Evolutionary conservation across 441 rosid genomes (phyloP).

Genomic region (Theobroma grandiflorum): DNA sequence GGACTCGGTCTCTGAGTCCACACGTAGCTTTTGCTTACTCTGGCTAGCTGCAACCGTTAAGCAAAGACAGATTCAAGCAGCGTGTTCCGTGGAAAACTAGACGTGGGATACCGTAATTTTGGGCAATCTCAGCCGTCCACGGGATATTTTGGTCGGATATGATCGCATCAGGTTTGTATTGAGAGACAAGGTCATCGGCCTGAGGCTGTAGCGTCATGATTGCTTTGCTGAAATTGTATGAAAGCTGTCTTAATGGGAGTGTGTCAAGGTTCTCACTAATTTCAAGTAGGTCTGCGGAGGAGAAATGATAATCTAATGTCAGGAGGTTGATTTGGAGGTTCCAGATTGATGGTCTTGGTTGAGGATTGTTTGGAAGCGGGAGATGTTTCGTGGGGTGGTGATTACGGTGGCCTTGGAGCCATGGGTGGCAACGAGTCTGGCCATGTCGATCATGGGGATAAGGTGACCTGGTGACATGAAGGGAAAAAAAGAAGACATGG

Average conservation of each 20-base stretch:
- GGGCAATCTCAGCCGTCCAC: conserved; percentile 11
- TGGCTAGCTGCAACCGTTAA: conserved; percentile 16
- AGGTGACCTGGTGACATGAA: conserved; percentile 27
- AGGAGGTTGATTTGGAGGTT: not conserved
- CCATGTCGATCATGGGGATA: conserved; percentile 22
- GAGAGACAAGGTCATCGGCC: conserved; percentile 17
- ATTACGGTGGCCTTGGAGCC: conserved; percentile 20
- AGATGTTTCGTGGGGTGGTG: conserved; percentile 18
- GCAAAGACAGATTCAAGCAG: conserved; percentile 17
- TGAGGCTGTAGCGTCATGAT: conserved; percentile 11
- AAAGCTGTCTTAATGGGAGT: conserved; percentile 10
- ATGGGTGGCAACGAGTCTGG: conserved; percentile 8
- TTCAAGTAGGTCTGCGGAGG: not conserved
- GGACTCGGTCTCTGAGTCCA: not conserved
- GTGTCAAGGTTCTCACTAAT: conserved; percentile 10
- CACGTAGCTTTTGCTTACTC: conserved; percentile 1
- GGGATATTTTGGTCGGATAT: conserved; percentile 16
- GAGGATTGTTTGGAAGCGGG: conserved; percentile 11
- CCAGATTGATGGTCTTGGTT: conserved; percentile 17
- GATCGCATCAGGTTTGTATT: conserved; percentile 16
- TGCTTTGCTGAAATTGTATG: conserved; percentile 23
- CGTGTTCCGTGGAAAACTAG: conserved; percentile 14
- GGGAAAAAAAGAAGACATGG: not conserved
- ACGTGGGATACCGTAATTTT: conserved; percentile 11
- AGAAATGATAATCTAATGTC: not conserved